phyloP scores from a whole-genome alignment of 2,329 filamentous ascomycete species.

The Alternaria rosae region DNA sequence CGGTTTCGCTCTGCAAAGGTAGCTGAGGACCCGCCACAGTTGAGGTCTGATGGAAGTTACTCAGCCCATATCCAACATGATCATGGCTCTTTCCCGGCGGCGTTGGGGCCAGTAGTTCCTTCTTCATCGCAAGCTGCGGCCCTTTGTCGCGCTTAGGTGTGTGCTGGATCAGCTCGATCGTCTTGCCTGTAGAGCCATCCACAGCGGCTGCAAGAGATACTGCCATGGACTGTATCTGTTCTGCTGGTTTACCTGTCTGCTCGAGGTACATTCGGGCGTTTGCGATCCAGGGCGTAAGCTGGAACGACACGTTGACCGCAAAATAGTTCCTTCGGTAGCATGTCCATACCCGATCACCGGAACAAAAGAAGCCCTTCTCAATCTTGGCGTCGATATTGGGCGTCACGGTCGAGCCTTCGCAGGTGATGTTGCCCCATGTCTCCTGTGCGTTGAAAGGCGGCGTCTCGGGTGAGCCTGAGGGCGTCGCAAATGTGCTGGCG shows the following conservation, averaged over 20 bases:
- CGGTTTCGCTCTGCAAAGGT: conserved; percentile 50
- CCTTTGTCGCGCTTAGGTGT: conserved; percentile 92
- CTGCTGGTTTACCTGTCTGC: conserved; percentile 53
- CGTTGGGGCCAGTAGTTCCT: conserved; percentile 72
- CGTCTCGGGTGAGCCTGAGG: conserved; percentile 34
- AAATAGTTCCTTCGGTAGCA: conserved; percentile 95
- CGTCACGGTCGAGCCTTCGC: conserved; percentile 67
- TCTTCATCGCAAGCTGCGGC: conserved; percentile 75
- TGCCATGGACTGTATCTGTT: conserved; percentile 75
- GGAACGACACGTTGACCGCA: conserved; percentile 81
- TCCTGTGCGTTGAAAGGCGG: conserved; percentile 58
- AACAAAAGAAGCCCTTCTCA: conserved; percentile 86
- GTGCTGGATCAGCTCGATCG: conserved; percentile 85
- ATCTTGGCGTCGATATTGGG: conserved; percentile 80
- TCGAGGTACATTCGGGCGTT: conserved; percentile 66
- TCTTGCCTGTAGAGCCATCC: conserved; percentile 76
- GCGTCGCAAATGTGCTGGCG: conserved; percentile 25
- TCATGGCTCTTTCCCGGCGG: conserved; percentile 61
- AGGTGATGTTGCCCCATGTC: conserved; percentile 67
- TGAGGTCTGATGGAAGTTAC: conserved; percentile 47
- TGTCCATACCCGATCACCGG: conserved; percentile 82
- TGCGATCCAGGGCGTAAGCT: conserved; percentile 68
- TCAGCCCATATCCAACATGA: conserved; percentile 49
- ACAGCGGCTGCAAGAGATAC: conserved; percentile 87
- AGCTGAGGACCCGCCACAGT: conserved; percentile 50